Base-by-base conservation (phyloP, 139 green algal species). In the Medakamo hakoo region DNA sequence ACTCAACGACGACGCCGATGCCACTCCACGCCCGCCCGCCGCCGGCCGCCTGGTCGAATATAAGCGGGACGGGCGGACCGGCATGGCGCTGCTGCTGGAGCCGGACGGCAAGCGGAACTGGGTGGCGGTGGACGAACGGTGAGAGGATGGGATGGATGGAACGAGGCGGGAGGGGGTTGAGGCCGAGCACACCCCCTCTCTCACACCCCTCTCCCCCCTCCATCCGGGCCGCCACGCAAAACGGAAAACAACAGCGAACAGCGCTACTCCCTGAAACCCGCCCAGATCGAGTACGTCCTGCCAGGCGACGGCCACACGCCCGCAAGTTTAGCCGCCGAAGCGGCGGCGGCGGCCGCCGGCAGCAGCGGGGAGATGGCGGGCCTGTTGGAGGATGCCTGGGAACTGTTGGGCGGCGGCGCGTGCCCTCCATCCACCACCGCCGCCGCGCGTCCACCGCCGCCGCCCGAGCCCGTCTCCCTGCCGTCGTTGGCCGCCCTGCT, bases 81-180 rank as follows among this genome's bases (percentile, higher is more conserved):
- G 67, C 2, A 27, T 86, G 52, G 77, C 32, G 2, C 62, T 82
- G 27, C 49, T 84, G n/a, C 24, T 49, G 31, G 62, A 57, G 20
- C 72, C 65, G 14, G 67, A 84, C 65, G 77, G 77, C 62, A 84
- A 82, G 65, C 66, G 63, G 30, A 82, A 84, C 55, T 84, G 76
- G 76, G 77, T 75, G 32, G 75, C 60, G 9, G 61, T 68, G 29
- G 75, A 84, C 63, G 32, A 52, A 24, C 72, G 74, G 75, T 76
- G 55, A 0, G 63, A 25, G 61, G 66, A 82, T 75, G 49, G 78
- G 78, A n/a, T n/a, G n/a, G n/a, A n/a, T n/a, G n/a, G n/a, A n/a
- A n/a, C n/a, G n/a, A n/a, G n/a, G n/a, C n/a, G n/a, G n/a, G n/a
- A n/a, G n/a, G n/a, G n/a, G n/a, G n/a, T n/a, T n/a, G n/a, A n/a